These are phyloP conservation scores for Porodaedalea pini DNA, from an alignment of 1,284 basidiomycete species.

Conservation along the genomic window DNA sequence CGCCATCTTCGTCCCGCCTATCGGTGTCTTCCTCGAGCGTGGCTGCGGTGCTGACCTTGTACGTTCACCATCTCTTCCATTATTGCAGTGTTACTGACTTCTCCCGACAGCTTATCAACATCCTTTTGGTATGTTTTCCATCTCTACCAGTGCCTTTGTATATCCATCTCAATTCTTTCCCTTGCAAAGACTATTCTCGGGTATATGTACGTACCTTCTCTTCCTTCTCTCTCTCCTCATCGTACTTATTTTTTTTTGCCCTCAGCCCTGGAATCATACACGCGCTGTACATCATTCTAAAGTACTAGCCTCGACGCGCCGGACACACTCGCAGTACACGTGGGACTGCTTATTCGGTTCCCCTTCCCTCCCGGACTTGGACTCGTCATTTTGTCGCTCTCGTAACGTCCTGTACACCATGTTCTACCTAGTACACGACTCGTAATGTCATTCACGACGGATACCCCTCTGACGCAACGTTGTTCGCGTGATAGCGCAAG, in stretches of 20 bases:
- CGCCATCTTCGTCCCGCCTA: constrained; percentile 71
- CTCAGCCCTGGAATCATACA: constrained; percentile 72
- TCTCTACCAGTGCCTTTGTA: not conserved
- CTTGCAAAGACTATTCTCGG: constrained; percentile 54
- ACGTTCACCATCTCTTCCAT: constrained; percentile 24
- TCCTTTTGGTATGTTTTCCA: constrained; percentile 44
- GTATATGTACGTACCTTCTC: constrained; percentile 57
- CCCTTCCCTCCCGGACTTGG: not conserved
- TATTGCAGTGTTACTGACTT: not conserved
- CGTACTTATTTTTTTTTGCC: constrained; percentile 19
- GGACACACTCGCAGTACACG: not conserved
- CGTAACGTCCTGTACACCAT: not conserved
- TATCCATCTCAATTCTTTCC: constrained; percentile 10
- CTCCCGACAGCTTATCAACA: constrained; percentile 56
- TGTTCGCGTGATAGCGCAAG: not conserved
- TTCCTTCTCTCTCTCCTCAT: not conserved
- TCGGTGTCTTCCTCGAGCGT: constrained; percentile 77
- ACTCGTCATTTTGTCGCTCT: not conserved
- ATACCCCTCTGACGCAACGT: not conserved
- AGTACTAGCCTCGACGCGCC: constrained; percentile 36
- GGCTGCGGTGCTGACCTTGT: constrained; percentile 71
- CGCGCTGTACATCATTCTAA: constrained; percentile 73
- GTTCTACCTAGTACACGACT: constrained; percentile 6
- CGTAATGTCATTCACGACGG: constrained; percentile 9
- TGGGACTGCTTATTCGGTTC: not conserved